Conservation (phyloP, 164 flowering plant species). For the Santalum album region DNA sequence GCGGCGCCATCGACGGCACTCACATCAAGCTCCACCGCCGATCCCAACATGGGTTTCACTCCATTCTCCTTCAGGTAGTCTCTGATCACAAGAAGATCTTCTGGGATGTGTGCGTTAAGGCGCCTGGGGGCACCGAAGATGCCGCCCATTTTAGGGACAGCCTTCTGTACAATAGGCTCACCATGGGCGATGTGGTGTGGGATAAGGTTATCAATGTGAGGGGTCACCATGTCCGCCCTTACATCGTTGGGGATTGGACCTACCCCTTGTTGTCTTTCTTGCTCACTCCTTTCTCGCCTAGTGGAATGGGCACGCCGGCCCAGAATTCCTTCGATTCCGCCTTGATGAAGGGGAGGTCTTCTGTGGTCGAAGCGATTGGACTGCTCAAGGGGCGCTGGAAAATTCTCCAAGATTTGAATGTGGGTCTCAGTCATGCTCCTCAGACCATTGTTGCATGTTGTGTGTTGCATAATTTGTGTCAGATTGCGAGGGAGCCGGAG, state of each 20-base stretch:
- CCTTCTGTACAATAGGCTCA: constrained; percentile 56
- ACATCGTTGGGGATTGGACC: constrained; percentile 82
- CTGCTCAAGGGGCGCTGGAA: constrained; percentile 88
- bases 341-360: constrained; percentile 60
- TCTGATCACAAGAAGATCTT: constrained; percentile 77
- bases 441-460: constrained; percentile 95
- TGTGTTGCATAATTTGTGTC: constrained; percentile 92
- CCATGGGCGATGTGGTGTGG: constrained; percentile 70
- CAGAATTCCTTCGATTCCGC: constrained; percentile 75
- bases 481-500: constrained; percentile 92
- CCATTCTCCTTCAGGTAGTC: constrained; percentile 75
- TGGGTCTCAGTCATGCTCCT: constrained; percentile 79
- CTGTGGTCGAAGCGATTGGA: constrained; percentile 76
- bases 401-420: constrained; percentile 83
- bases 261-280: constrained; percentile 72
- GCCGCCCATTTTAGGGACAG: constrained; percentile 84
- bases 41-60: constrained; percentile 43
- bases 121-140: constrained; percentile 75
- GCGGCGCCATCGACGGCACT: constrained; percentile 75
- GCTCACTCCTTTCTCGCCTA: constrained; percentile 62
- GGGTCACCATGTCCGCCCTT: constrained; percentile 74
- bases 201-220: constrained; percentile 62
- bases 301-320: constrained; percentile 29
- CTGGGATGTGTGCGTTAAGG: constrained; percentile 96
- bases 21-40: constrained; percentile 35